These are phyloP conservation scores for Penicillium daleae DNA, from an alignment of 495 filamentous ascomycete genomes.

Conservation along the genomic window DNA sequence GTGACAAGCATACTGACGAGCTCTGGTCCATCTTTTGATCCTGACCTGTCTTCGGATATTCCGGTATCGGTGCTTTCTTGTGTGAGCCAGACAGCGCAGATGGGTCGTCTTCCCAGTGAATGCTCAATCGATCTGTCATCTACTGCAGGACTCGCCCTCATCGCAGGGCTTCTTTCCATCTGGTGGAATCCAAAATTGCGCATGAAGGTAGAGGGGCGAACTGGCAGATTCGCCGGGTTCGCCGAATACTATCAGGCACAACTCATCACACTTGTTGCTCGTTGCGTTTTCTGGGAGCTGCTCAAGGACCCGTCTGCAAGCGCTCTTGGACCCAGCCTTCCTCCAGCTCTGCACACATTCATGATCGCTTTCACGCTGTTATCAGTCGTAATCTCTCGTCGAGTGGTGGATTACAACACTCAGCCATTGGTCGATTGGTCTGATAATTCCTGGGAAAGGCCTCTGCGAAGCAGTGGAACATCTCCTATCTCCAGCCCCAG, in stretches of 20 bases:
- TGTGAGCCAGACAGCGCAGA: conserved; percentile 29
- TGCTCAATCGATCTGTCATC: conserved; percentile 40
- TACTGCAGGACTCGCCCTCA: conserved; percentile 50
- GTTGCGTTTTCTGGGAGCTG: conserved; percentile 56
- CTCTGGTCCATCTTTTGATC: neutral
- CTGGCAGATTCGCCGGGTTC: conserved; percentile 65
- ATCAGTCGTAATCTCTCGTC: conserved; percentile 47
- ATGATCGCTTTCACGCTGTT: conserved; percentile 56
- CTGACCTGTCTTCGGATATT: conserved; percentile 4
- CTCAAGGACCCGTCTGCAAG: conserved; percentile 53
- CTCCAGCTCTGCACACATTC: conserved; percentile 58
- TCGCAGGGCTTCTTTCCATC: conserved; percentile 57
- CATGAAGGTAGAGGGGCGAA: conserved; percentile 64
- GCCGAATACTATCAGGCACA: conserved; percentile 72
- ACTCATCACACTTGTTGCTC: conserved; percentile 59
- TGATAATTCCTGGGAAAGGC: conserved; percentile 43
- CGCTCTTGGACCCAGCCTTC: conserved; percentile 41
- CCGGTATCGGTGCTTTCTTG: conserved; percentile 32
- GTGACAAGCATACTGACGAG: conserved; percentile 32
- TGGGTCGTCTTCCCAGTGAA: conserved; percentile 27
- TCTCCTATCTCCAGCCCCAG: conserved; percentile 24
- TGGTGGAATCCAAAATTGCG: conserved; percentile 81
- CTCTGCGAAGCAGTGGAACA: conserved; percentile 33
- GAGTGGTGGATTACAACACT: conserved; percentile 54
- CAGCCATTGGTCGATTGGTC: conserved; percentile 60